Evolutionary conservation across 805 yeast genomes (phyloP), one percentile per base, ranked within the genome.

Genomic region (Maudiozyma saulgeensis): DNA sequence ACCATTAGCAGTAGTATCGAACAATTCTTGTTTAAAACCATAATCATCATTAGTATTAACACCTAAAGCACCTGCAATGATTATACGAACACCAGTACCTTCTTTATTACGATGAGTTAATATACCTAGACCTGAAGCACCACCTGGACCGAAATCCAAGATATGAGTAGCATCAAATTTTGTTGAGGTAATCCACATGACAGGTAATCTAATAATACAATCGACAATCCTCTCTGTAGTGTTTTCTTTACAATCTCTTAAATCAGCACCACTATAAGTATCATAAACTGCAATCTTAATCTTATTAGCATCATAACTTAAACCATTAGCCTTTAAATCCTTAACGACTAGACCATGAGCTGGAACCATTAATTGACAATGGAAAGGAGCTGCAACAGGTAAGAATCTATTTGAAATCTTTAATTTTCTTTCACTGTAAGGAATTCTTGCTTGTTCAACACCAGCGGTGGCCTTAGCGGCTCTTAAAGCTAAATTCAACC

Each of bases 61-160:
- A 57, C 87, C 96, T 52, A 93, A 73, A 54, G 93, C 82, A 68
- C 98, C 98, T 47, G 95, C 98, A 58, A 95, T 79, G 60, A 93
- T 87, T 56, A 91, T 75, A 70, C 99, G 85, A 45, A 86, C 85
- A 70, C 99, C 99, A 47, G 97, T 88, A 69, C 99, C 99, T 62
- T 93, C 99, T 71, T 91, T 93, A 76, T 91, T 93, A 72, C 96
- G 84, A 72, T 89, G 96, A 50, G 99, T 93, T 60, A 93, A 77
- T 53, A 86, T 86, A 72, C 99, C 99, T 57, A 93, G 76, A 61
- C 99, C 99, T 43, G 97, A 87, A 38, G 87, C 82, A 60, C 98
- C 98, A 71, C 99, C 99, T 53, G 99, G 99, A 67, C 99, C 99
- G 61, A 93, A 93, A 72, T 93, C 99, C 54, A 93, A 69, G 60